These are phyloP conservation scores for Fusarium goolgardi DNA, from an alignment of 2,329 filamentous ascomycete species.

Conservation along the genomic window DNA sequence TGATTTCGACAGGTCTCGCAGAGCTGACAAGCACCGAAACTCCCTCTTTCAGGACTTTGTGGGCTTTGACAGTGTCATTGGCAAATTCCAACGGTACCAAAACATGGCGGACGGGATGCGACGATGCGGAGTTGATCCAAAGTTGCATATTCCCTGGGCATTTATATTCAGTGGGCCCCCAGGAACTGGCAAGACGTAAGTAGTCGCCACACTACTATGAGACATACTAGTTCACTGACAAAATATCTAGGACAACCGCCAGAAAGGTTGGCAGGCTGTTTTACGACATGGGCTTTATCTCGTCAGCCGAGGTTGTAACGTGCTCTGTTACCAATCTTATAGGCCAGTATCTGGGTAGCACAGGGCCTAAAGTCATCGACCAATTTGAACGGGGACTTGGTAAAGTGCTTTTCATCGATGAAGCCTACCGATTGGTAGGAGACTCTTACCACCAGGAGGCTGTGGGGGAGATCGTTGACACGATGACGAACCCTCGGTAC, in stretches of 20 bases:
- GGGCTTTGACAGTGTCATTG: not conserved
- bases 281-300: not conserved
- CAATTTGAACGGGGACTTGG: not conserved
- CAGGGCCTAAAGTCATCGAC: not conserved
- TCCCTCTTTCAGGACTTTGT: not conserved
- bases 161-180: not conserved
- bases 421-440: not conserved
- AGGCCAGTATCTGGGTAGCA: not conserved
- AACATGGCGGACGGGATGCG: constrained; percentile 1
- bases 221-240: not conserved
- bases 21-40: not conserved
- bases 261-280: not conserved
- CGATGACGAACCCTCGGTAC: not conserved
- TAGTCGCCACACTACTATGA: not conserved
- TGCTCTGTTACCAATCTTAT: not conserved
- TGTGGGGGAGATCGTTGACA: not conserved
- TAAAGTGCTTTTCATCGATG: not conserved
- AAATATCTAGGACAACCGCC: not conserved
- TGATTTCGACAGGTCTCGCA: not conserved
- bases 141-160: not conserved
- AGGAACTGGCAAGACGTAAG: not conserved
- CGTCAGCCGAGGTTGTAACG: not conserved
- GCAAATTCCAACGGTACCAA: not conserved
- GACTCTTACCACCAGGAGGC: not conserved
- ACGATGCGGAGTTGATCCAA: not conserved